A percentile compares a stretch with the other conserved stretches of the same genome.
Conservation (phyloP, 345 rosid genomes). For the Salix dunnii region DNA sequence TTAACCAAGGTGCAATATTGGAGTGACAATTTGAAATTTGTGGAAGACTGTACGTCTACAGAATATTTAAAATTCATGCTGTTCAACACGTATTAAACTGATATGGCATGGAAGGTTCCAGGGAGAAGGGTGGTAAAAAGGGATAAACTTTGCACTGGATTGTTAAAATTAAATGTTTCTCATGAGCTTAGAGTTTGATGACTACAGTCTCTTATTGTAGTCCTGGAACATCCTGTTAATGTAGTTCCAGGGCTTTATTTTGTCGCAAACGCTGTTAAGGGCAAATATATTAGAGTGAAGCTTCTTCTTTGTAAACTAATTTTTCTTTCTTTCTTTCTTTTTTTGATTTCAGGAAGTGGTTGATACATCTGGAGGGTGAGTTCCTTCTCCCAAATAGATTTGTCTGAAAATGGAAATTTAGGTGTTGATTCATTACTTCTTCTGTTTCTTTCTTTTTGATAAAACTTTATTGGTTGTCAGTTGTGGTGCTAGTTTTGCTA, state of each 20-base stretch:
- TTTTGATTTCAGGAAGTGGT: constrained; percentile 57
- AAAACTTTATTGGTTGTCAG: constrained; percentile 30
- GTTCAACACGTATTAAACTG: not conserved
- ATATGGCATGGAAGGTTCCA: not conserved
- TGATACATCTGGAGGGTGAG: constrained; percentile 94
- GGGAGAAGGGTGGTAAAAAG: not conserved
- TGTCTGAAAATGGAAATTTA: not conserved
- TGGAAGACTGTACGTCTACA: not conserved
- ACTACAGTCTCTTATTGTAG: not conserved
- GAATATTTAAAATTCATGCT: not conserved
- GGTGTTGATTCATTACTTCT: not conserved
- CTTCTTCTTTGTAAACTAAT: not conserved
- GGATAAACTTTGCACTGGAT: not conserved
- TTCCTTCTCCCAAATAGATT: constrained; percentile 1
- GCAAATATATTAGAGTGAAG: not conserved
- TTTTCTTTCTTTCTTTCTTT: constrained; percentile 2
- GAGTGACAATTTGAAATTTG: not conserved
- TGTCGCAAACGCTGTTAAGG: not conserved
- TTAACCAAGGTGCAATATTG: not conserved
- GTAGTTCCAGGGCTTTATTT: not conserved
- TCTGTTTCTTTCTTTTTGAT: not conserved
- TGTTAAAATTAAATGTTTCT: not conserved
- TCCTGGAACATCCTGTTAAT: not conserved
- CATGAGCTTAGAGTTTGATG: not conserved
- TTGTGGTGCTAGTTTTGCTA: constrained; percentile 74